These are phyloP conservation scores for Astragalus membranaceus DNA, from an alignment of 306 rosid species.

Conservation along the genomic window DNA sequence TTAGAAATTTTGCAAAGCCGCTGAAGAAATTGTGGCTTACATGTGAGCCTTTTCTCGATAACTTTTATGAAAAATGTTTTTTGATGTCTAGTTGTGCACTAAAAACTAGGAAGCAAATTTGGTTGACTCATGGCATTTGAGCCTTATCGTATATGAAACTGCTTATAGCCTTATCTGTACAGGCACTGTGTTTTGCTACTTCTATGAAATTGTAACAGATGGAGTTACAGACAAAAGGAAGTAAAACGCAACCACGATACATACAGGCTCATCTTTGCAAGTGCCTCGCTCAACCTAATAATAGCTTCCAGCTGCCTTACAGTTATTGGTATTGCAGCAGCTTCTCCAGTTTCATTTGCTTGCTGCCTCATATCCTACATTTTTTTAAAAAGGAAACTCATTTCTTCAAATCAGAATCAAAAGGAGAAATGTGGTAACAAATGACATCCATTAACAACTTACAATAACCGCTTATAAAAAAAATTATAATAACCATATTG, in stretches of 20 bases:
- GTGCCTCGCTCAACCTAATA: slow-evolving; percentile 87
- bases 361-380: slow-evolving; percentile 93
- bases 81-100: neutral
- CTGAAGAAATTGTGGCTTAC: neutral
- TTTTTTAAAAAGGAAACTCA: neutral
- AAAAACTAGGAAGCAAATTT: slow-evolving; percentile 3
- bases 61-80: neutral
- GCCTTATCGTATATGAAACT: neutral
- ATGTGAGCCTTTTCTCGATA: neutral
- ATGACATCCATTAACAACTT: neutral
- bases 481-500: too few species aligned
- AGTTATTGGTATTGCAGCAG: slow-evolving; percentile 87
- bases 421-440: neutral
- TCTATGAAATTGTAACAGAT: neutral
- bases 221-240: neutral
- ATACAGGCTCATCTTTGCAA: slow-evolving; percentile 96
- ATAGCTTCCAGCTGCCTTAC: slow-evolving; percentile 98
- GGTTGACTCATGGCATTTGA: neutral
- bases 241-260: slow-evolving; percentile 22
- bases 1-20: neutral
- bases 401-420: neutral
- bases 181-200: neutral
- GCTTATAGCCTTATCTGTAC: neutral
- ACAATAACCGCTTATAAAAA: too few species aligned
- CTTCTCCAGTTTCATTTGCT: slow-evolving; percentile 90